Conservation (phyloP, 148 eudicot genomes). For the Talinum fruticosum region DNA sequence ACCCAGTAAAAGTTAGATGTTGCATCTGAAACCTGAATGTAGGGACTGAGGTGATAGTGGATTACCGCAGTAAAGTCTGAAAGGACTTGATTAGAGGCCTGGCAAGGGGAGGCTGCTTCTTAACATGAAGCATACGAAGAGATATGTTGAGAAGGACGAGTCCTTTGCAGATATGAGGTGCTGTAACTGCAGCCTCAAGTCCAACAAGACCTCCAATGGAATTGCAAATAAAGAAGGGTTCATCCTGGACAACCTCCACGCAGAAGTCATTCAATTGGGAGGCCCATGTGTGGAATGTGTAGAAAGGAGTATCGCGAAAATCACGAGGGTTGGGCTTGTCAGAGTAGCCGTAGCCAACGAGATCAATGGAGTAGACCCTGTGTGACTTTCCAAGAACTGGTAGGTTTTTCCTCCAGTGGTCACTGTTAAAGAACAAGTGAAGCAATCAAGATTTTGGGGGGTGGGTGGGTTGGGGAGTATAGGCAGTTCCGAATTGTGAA, state of each 20-base stretch:
- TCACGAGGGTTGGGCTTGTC: constrained; percentile 92
- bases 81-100: constrained; percentile 78
- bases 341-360: constrained; percentile 95
- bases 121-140: constrained; percentile 91
- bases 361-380: constrained; percentile 86
- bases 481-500: too few species aligned
- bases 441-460: not conserved
- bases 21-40: not conserved
- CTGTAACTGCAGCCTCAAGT: constrained; percentile 83
- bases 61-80: constrained; percentile 76
- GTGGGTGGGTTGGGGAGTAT: too few species aligned
- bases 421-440: constrained; percentile 39
- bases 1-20: not conserved
- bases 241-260: constrained; percentile 59
- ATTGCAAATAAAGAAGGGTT: constrained; percentile 91
- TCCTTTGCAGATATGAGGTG: constrained; percentile 76
- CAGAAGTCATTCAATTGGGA: constrained; percentile 90
- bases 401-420: constrained; percentile 96
- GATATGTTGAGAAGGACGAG: constrained; percentile 76
- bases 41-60: not conserved
- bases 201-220: constrained; percentile 99
- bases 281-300: constrained; percentile 96
- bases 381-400: constrained; percentile 68
- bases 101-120: constrained; percentile 74
- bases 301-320: constrained; percentile 52